Base-by-base conservation (phyloP, 2,329 filamentous ascomycete genomes). In the Chaetomium strumarium region DNA sequence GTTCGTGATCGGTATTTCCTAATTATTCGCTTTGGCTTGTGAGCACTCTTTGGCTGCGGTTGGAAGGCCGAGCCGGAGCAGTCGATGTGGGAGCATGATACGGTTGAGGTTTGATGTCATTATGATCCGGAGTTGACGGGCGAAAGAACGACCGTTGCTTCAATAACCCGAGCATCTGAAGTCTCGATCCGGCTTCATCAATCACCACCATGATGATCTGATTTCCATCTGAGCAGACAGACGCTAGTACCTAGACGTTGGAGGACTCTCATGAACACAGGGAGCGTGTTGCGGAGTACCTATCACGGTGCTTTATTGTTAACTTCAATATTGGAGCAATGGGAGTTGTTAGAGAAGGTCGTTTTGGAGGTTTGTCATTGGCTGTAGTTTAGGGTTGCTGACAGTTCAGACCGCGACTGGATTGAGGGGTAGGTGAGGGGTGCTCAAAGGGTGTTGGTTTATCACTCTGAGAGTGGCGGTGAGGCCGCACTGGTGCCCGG, bases 391-490 rank as follows among this genome's bases (percentile, higher is more conserved):
- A 40, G 43, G 46, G 36, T 53, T 30, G 24, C 41, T 37, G 40
- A 39, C 46, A 47, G 48, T 24, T 45, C 44, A 51, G 52, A 47
- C 37, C 46, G 46, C 42, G 37, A 55, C 46, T 46, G 52, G 13
- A 37, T 46, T 31, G 12, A 41, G 17, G 46, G 36, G 51, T 44
- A 41, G 13, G 16, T 37, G 14, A 19, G 30, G 43, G 48, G n/a
- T n/a, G n/a, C n/a, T n/a, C n/a, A n/a, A n/a, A n/a, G n/a, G 55
- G 54, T 33, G 53, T 58, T 56, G 49, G 30, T 56, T 33, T 58
- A 58, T 51, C 49, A 40, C 33, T 13, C 24, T 34, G n/a, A 42
- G 49, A 58, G 54, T 56, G 55, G 56, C 56, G 56, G 56, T 58
- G 56, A 52, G 56, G 54, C 38, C 34, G 45, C 24, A 30, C 19